Conservation (phyloP, 192 early-diverging fungal genomes). For the Entrophospora sp. region DNA sequence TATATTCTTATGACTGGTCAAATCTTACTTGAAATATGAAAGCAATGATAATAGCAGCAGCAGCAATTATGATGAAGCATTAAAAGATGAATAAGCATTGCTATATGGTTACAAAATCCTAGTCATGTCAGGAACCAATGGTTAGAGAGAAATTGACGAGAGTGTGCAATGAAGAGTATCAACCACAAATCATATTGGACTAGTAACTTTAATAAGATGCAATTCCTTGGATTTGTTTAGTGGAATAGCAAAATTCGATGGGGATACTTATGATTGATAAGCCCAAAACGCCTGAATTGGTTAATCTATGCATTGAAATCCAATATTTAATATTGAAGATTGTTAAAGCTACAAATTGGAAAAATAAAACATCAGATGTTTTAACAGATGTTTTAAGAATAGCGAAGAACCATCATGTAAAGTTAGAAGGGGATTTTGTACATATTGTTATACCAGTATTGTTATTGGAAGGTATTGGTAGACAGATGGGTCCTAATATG, state of each 20-base stretch:
- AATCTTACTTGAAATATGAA: too few species aligned
- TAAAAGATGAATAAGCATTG: too few species aligned
- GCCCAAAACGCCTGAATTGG: conserved; percentile 60
- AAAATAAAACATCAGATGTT: conserved; percentile 73
- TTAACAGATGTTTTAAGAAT: conserved; percentile 73
- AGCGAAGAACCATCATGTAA: conserved; percentile 87
- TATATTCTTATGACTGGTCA: too few species aligned
- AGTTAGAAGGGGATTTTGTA: conserved; percentile 90
- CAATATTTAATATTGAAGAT: conserved; percentile 63
- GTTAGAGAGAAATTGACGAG: conserved; percentile 32
- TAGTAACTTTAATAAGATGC: conserved; percentile 76
- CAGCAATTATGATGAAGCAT: too few species aligned
- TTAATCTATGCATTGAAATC: conserved; percentile 78
- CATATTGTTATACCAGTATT: conserved; percentile 88
- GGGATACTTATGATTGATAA: conserved; percentile 85
- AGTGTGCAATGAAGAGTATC: conserved; percentile 61
- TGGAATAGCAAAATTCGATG: conserved; percentile 82
- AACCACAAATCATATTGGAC: conserved; percentile 75
- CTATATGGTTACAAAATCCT: conserved; percentile 29
- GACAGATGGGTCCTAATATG: conserved; percentile 79
- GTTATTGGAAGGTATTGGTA: conserved; percentile 90
- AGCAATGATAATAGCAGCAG: too few species aligned
- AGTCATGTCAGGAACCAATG: conserved; percentile 35
- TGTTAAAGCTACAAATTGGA: conserved; percentile 64
- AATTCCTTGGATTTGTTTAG: conserved; percentile 92